Percentiles rank a stretch among this genome's conserved stretches.
These are phyloP conservation scores for Buxus sempervirens DNA, from an alignment of 164 flowering plant species.

Conservation along the genomic window DNA sequence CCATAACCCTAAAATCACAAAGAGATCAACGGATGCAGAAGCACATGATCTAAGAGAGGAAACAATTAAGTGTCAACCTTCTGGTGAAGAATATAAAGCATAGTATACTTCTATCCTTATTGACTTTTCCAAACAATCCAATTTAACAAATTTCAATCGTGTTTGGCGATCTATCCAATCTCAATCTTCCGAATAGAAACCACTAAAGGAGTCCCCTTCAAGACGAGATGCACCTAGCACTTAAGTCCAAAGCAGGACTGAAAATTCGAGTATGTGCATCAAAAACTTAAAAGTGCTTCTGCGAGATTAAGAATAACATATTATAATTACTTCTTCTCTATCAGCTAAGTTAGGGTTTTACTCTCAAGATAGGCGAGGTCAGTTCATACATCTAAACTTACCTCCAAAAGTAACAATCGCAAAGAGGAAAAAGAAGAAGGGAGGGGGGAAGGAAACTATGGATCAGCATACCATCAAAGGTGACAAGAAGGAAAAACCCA, in stretches of 20 bases:
- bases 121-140: background rate
- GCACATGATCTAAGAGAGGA: background rate
- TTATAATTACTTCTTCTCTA: no score
- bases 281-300: background rate
- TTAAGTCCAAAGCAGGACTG: background rate
- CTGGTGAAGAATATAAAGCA: background rate
- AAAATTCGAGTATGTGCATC: background rate
- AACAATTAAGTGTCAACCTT: background rate
- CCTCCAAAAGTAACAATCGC: background rate
- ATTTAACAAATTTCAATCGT: background rate
- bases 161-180: background rate
- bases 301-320: background rate
- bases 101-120: background rate
- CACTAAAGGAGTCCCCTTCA: background rate
- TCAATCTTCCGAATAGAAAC: background rate
- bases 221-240: background rate
- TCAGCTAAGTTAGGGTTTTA: background rate
- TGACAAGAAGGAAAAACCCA: background rate
- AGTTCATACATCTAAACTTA: background rate
- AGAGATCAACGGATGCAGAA: background rate
- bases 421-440: no score
- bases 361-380: background rate
- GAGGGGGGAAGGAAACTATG: no score
- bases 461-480: background rate
- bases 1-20: background rate